phyloP scores from a whole-genome alignment of 768 basidiomycete genomes.

The Tephrocybe sp. region DNA sequence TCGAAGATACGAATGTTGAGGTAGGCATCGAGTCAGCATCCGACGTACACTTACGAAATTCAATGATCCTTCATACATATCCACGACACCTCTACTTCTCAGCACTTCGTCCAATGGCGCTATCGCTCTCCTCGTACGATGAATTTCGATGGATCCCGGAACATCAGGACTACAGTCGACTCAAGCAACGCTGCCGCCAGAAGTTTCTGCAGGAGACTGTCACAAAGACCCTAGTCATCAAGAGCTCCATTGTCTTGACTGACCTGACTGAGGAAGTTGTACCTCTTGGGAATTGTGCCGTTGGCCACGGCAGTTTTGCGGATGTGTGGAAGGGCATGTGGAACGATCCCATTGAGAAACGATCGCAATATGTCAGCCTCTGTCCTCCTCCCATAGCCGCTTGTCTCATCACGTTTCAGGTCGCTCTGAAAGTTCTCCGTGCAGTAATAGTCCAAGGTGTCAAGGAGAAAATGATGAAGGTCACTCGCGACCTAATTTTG shows the following conservation, averaged over 20 bases:
- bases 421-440: conserved; percentile 57
- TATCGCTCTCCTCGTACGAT: conserved; percentile 54
- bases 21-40: conserved; percentile 47
- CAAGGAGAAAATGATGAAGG: conserved; percentile 51
- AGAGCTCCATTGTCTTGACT: conserved; percentile 43
- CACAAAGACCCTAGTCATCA: conserved; percentile 52
- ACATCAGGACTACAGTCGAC: conserved; percentile 49
- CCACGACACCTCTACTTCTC: conserved; percentile 49
- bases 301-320: conserved; percentile 54
- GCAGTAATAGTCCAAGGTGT: conserved; percentile 48
- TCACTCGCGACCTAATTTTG: conserved; percentile 13
- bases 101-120: conserved; percentile 47
- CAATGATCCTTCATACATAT: conserved; percentile 54
- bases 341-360: conserved; percentile 43
- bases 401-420: conserved; percentile 28
- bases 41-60: conserved; percentile 61
- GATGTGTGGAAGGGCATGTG: conserved; percentile 62
- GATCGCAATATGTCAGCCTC: conserved; percentile 29
- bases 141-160: conserved; percentile 56
- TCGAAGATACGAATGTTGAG: conserved; percentile 35
- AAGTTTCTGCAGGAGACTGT: conserved; percentile 53
- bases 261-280: conserved; percentile 57
- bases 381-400: neutral
- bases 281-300: conserved; percentile 42
- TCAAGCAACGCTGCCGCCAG: conserved; percentile 56